Base-by-base conservation (phyloP, 495 filamentous ascomycete genomes). In the Talaromyces stipitatus region DNA sequence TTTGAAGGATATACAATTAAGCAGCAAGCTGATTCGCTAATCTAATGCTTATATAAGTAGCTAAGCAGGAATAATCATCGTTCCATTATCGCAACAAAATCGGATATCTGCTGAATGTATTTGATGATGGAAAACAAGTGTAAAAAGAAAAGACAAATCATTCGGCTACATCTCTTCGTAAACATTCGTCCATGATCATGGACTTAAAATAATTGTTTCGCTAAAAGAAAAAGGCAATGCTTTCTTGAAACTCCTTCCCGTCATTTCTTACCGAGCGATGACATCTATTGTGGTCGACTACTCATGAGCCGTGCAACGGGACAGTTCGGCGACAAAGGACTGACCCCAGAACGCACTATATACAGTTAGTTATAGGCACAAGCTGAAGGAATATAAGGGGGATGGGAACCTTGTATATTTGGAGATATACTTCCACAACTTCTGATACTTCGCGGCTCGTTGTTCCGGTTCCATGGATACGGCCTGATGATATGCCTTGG, bases 391-490 rank as follows among this genome's bases (percentile, higher is more conserved):
- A 55, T 2, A 12, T 24, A 3, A n/a, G n/a, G n/a, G 24, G 36
- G 12, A 50, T n/a, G 47, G 18, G 16, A 8, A 60, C 82, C 85
- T 87, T 0, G 92, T 97, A 69, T 97, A 97, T 68, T 95, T 96
- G 67, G 90, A 94, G 48, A 97, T 91, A 63, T 97, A 97, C 75
- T 86, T 86, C 63, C 92, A 87, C 61, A 97, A 73, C 69, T 95
- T 96, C 65, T 85, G 82, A 70, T 89, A 96, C 69, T 95, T 96
- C 23, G 86, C 74, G 52, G 85, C 84, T 30, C 91, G 82, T 72
- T 91, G 87, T 71, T 95, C 91, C 26, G 90, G 83, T 28, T 85
- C 85, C 86, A 97, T 95, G 29, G 91, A 96, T 43, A 97, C 91
- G 9, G 92, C 90, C 61, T 95, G 88, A 68, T 96, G 88, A 62